phyloP scores from a whole-genome alignment of 2,329 filamentous ascomycete genomes.

The Pyrenochaeta sp. region DNA sequence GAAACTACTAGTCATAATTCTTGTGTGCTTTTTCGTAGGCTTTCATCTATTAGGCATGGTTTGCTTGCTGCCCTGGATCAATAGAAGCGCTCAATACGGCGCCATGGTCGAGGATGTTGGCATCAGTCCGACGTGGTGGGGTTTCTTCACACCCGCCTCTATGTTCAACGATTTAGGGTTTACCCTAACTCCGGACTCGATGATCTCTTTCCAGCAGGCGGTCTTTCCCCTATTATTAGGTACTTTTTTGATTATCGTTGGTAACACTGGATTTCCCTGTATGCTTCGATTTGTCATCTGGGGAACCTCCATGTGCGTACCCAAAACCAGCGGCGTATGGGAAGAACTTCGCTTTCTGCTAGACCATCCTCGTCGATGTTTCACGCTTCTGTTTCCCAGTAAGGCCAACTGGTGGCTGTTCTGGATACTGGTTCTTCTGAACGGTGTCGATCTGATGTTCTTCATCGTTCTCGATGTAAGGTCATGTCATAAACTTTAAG shows the following conservation, averaged over 20 bases:
- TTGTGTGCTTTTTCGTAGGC: slow-evolving; percentile 80
- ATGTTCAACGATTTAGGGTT: slow-evolving; percentile 96
- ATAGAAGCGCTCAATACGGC: slow-evolving; percentile 67
- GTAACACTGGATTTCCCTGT: slow-evolving; percentile 94
- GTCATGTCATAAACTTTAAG: background rate
- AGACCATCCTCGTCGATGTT: slow-evolving; percentile 94
- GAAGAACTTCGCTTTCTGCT: slow-evolving; percentile 91
- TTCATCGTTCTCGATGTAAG: slow-evolving; percentile 91
- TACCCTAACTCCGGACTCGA: slow-evolving; percentile 90
- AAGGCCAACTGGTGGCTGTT: slow-evolving; percentile 97
- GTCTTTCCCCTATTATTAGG: slow-evolving; percentile 78
- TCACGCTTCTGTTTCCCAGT: slow-evolving; percentile 90
- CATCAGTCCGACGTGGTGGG: slow-evolving; percentile 84
- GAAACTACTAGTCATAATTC: slow-evolving; percentile 81
- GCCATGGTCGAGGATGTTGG: slow-evolving; percentile 68
- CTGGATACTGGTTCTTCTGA: slow-evolving; percentile 81
- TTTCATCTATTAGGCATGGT: slow-evolving; percentile 81
- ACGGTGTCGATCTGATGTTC: slow-evolving; percentile 84
- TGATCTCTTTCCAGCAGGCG: slow-evolving; percentile 85
- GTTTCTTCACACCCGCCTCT: slow-evolving; percentile 85
- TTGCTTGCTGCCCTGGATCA: slow-evolving; percentile 82
- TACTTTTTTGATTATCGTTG: slow-evolving; percentile 88
- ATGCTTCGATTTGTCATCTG: slow-evolving; percentile 96
- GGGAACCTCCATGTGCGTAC: slow-evolving; percentile 73
- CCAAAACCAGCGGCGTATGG: slow-evolving; percentile 75